Base-by-base conservation (phyloP, 2,329 filamentous ascomycete species). In the Thermomyces lanuginosus region DNA sequence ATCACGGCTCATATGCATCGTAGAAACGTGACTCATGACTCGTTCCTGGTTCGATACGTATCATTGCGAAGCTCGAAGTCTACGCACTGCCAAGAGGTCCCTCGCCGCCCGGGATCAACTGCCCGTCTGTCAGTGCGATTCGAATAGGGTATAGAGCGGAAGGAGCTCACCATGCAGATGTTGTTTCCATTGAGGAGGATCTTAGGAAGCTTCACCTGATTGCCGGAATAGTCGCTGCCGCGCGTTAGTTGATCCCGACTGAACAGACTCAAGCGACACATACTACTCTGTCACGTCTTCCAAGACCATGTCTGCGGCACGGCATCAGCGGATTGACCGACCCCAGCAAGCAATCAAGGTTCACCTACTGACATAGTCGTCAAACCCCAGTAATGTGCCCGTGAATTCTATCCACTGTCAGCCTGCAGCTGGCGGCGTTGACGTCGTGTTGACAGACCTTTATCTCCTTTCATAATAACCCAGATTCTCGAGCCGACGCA, bases 401-500 rank as follows among this genome's bases (percentile, higher is more conserved):
- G 79, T 81, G 60, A 98, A 98, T 56, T 98, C 89, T 95, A 49
- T 22, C n/a, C n/a, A n/a, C n/a, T n/a, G n/a, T n/a, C n/a, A n/a
- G n/a, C n/a, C n/a, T n/a, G n/a, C n/a, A n/a, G n/a, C n/a, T n/a
- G n/a, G n/a, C n/a, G n/a, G n/a, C n/a, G n/a, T n/a, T n/a, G 13
- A 13, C 16, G 20, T n/a, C 27, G 18, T 25, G 15, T 20, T 22
- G 20, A 34, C 51, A 18, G 58, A 92, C 89, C 89, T 64, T 93
- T 95, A 51, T 95, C 89, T 40, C 84, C 82, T 60, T 98, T 98
- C 89, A 98, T 98, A 45, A 98, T 73, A 37, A 98, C 84, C 84
- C 86, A 93, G 55, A 98, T 95, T 45, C 77, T 78, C 29, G 84
- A 95, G 35, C 89, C 89, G 39, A 98, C 84, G 52, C 89, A 98